These are phyloP conservation scores for Plasmopara halstedii DNA, from an alignment of 352 stramenopile species.

Conservation along the genomic window DNA sequence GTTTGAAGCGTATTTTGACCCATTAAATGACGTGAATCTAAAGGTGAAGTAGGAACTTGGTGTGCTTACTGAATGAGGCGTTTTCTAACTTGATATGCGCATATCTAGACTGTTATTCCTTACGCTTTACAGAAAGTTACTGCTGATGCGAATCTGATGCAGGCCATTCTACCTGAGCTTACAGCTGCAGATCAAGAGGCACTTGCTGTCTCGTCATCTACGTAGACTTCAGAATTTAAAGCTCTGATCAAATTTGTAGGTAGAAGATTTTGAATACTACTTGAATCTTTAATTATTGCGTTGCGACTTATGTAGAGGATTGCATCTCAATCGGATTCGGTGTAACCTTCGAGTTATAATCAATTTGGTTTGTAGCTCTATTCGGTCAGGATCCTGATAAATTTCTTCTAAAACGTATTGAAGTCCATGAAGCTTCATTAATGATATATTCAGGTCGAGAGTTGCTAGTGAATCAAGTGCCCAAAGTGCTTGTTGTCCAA, in stretches of 20 bases:
- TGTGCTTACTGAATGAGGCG: background rate
- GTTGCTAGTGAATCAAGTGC: no score
- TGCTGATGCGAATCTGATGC: constrained; percentile 37
- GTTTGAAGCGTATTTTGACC: constrained; percentile 76
- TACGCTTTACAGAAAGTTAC: constrained; percentile 49
- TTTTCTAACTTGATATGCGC: background rate
- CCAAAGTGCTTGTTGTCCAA: no score
- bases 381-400: no score
- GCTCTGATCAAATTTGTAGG: background rate
- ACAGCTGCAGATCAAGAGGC: constrained; percentile 61
- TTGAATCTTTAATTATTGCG: no score
- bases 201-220: constrained; percentile 40
- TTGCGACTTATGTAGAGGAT: no score
- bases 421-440: no score
- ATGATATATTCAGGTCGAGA: no score
- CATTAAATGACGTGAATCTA: constrained; percentile 68
- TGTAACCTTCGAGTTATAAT: no score
- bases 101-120: constrained; percentile 41
- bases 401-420: no score
- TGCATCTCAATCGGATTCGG: no score
- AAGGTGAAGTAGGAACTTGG: constrained; percentile 40
- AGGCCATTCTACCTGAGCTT: constrained; percentile 61
- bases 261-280: no score
- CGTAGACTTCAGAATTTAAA: constrained; percentile 18
- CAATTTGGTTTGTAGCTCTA: no score